Base-by-base conservation (phyloP, 2,329 filamentous ascomycete species). In the Botrytis byssoidea region DNA sequence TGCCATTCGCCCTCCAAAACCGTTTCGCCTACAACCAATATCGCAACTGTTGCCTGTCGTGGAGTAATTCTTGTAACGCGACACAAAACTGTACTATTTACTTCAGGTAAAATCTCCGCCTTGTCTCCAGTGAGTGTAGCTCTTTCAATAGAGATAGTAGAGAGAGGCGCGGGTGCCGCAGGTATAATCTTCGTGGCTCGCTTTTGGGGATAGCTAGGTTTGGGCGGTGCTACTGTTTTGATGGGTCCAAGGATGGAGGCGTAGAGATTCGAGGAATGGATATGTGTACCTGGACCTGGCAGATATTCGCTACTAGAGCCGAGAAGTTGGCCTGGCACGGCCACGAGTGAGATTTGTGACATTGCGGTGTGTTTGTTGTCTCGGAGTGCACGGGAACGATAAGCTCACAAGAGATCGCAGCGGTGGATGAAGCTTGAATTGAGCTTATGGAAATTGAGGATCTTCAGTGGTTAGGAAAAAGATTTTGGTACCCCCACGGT, bases 1-100 rank as follows among this genome's bases (percentile, higher is more conserved):
- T 94, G 92, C 88, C 95, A 97, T 78, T 94, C 92, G 69, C 93
- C 92, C 77, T 92, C 88, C 75, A 93, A 86, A 59, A 93, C 91
- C 18, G 87, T 88, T 79, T 91, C 87, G 73, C 92, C 90, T 40
- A 98, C 92, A 74, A 95, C 92, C 74, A 97, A 88, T 78, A 98
- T 98, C 35, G 92, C 91, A 71, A 97, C 91, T 40, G 91, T 92
- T 9, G 94, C 95, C 84, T 97, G 94, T 75, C 92, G 90, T 65
- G 93, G 92, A 82, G 93, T 92, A 73, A 98, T 91, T 66, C 95
- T 91, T 51, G 93, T 93, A 59, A 99, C 93, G 51, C 92, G 90
- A 76, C 93, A 94, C 57, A 99, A 88, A 57, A 98, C 93, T 25
- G 90, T 86, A 78, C 92, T 92, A 79, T 91, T 89, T 59, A 98